phyloP scores from a whole-genome alignment of 1,284 basidiomycete species.

The Moesziomyces sp. region DNA sequence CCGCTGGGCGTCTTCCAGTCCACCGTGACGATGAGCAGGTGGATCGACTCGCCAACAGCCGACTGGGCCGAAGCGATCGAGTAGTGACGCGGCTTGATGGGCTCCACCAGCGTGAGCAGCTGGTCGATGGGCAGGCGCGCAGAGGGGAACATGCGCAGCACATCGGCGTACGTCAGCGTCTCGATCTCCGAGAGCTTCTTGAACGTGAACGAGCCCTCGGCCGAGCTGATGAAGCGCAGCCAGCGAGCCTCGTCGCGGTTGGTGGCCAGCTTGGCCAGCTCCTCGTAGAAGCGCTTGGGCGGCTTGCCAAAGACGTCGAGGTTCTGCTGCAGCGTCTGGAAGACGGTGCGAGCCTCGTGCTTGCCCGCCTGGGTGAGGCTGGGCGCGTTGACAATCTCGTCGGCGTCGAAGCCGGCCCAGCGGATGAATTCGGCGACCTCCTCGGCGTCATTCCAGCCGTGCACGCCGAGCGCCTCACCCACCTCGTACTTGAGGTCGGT shows the following conservation, averaged over 20 bases:
- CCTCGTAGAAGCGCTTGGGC: conserved; percentile 92
- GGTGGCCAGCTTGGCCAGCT: conserved; percentile 82
- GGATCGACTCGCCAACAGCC: conserved; percentile 92
- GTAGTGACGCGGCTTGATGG: conserved; percentile 93
- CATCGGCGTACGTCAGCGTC: conserved; percentile 91
- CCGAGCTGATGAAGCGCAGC: conserved; percentile 89
- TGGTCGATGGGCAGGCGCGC: conserved; percentile 81
- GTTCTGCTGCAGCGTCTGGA: conserved; percentile 95
- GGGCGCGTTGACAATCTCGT: conserved; percentile 84
- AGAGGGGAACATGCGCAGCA: conserved; percentile 81
- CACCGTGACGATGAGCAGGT: conserved; percentile 93
- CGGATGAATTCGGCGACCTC: conserved; percentile 89
- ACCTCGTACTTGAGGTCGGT: conserved; percentile 95
- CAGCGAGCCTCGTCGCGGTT: conserved; percentile 80
- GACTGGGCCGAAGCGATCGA: conserved; percentile 95
- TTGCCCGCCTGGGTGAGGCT: conserved; percentile 69
- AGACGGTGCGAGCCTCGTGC: conserved; percentile 84
- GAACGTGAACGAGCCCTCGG: conserved; percentile 90
- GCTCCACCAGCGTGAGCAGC: conserved; percentile 80
- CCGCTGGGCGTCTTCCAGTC: conserved; percentile 90
- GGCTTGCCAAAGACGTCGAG: conserved; percentile 96
- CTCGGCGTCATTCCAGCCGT: conserved; percentile 94
- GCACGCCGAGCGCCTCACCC: conserved; percentile 94
- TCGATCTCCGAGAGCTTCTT: conserved; percentile 95
- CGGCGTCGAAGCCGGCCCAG: conserved; percentile 89